phyloP scores from a whole-genome alignment of 1,284 basidiomycete genomes.

The Phaffia rhodozyma region DNA sequence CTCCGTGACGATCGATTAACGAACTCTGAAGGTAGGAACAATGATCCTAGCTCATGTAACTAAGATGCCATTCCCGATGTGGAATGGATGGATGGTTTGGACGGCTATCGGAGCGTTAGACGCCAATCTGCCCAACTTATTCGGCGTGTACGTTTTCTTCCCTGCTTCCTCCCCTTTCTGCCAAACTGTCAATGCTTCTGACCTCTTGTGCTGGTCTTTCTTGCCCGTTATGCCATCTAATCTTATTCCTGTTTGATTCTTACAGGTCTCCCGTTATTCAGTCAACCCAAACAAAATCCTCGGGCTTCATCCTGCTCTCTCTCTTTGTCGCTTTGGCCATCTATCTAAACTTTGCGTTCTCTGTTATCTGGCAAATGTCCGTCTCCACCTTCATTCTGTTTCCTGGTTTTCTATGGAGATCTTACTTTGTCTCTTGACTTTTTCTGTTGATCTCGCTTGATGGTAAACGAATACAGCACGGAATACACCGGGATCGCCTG shows the following conservation, averaged over 20 bases:
- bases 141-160: conserved; percentile 47
- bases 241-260: not conserved
- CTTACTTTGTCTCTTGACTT: conserved; percentile 33
- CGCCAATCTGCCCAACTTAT: conserved; percentile 58
- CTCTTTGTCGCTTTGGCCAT: conserved; percentile 52
- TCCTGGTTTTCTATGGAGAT: not conserved
- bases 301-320: conserved; percentile 43
- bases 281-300: conserved; percentile 28
- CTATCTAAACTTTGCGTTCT: conserved; percentile 65
- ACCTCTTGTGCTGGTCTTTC: not conserved
- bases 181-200: not conserved
- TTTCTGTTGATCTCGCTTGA: not conserved
- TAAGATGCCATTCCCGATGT: conserved; percentile 67
- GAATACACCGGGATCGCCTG: conserved; percentile 79
- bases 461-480: conserved; percentile 37
- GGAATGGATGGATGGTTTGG: conserved; percentile 79
- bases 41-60: conserved; percentile 93
- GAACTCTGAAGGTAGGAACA: conserved; percentile 54
- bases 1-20: not conserved
- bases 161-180: not conserved
- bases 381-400: conserved; percentile 16
- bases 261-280: conserved; percentile 45
- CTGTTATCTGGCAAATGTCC: conserved; percentile 68
- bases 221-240: not conserved
- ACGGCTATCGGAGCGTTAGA: conserved; percentile 66